Base-by-base conservation (phyloP, 1,284 basidiomycete genomes). In the Phellopilus nigrolimitatus region DNA sequence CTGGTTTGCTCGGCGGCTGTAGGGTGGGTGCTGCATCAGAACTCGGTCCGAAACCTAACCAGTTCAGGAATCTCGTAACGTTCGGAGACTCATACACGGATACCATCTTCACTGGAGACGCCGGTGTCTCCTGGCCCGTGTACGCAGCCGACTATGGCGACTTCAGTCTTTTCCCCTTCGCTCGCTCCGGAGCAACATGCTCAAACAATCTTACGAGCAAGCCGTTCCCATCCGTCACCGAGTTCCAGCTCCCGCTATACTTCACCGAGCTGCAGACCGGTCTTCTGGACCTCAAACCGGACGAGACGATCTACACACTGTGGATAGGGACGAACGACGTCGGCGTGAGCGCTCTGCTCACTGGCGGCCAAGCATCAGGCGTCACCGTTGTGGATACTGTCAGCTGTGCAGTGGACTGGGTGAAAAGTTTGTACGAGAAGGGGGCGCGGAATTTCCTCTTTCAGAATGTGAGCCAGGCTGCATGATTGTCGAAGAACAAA, bases 271-370 rank as follows among this genome's bases (percentile, higher is more conserved):
- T 54, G 55, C 30, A 59, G 45, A 59, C 66, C 56, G 56, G 65
- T 47, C 55, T 59, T 1, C 46, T 68, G 49, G 57, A 41, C n/a
- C n/a, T n/a, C n/a, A 39, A 59, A 22, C 54, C 68, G 0, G 59
- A 68, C 8, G 65, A 70, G 42, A 76, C 75, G 4, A 57, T 75
- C 9, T 75, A 71, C 55, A 71, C 72, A n/a, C 63, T 76, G 5
- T 76, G 74, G 75, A 76, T 76, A 49, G 74, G 73, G 6, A 73
- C 74, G n/a, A 75, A 75, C 55, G 73, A 74, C 57, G 61, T 75
- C 5, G 75, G 75, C 4, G 66, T 39, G 19, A 59, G 57, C 24
- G 67, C 63, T 21, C 59, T 75, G n/a, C 44, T 74, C 17, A 72
- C 70, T 0, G 73, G 71, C 1, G 55, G 61, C 3, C 61, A 67